Percentiles rank a stretch among this genome's conserved stretches.
Conservation (phyloP, 2,329 filamentous ascomycete species). For the Orbilia oligospora region DNA sequence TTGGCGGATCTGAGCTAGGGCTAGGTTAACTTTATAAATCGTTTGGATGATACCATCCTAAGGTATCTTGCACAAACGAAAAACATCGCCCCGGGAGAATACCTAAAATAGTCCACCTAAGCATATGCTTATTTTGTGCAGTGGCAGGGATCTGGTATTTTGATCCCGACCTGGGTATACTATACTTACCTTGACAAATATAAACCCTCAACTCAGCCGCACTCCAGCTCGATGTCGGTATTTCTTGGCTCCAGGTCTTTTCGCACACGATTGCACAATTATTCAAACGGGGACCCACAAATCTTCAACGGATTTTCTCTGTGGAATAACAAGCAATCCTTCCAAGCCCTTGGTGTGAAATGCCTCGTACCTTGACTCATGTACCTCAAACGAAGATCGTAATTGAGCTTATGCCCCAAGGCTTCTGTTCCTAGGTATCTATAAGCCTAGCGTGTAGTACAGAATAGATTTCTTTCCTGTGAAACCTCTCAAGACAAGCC, state of each 20-base stretch:
- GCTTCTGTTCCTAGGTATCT: not conserved
- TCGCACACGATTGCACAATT: not conserved
- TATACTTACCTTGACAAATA: not conserved
- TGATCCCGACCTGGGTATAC: not conserved
- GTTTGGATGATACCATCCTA: conserved; percentile 7
- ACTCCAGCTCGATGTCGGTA: conserved; percentile 8
- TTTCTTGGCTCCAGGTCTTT: conserved; percentile 22
- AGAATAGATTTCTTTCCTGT: conserved; percentile 11
- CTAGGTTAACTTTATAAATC: not conserved
- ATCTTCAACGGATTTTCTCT: not conserved
- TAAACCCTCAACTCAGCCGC: conserved; percentile 50
- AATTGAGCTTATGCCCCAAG: not conserved
- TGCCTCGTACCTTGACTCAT: conserved; percentile 23
- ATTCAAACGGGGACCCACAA: not conserved
- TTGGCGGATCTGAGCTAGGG: not conserved
- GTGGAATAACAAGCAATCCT: conserved; percentile 36
- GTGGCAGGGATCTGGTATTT: not conserved
- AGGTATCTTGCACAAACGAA: not conserved
- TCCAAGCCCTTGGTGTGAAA: conserved; percentile 16
- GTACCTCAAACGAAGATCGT: conserved; percentile 12
- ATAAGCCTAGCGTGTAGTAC: conserved; percentile 11
- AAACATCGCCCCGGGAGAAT: not conserved
- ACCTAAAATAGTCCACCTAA: conserved; percentile 21
- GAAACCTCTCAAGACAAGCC: conserved; percentile 7
- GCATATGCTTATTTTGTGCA: conserved; percentile 16